These are phyloP conservation scores for Fusarium irregulare DNA, from an alignment of 2,329 filamentous ascomycete species.

Conservation along the genomic window DNA sequence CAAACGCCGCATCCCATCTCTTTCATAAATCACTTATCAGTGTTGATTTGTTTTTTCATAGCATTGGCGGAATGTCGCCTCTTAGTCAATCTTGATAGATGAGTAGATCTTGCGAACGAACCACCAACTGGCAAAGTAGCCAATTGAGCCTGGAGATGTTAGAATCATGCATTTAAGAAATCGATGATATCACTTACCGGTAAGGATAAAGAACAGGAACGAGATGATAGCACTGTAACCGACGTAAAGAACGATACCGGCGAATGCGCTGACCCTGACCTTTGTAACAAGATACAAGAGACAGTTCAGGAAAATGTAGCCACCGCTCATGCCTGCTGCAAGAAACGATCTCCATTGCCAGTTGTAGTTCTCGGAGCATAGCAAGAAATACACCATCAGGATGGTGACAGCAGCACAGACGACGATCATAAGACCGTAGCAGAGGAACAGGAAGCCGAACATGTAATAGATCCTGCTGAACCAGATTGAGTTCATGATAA, in stretches of 20 bases:
- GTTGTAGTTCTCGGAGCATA: slow-evolving; percentile 97
- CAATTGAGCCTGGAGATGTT: slow-evolving; percentile 79
- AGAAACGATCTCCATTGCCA: slow-evolving; percentile 99
- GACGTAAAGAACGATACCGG: slow-evolving; percentile 89
- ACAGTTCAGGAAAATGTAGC: slow-evolving; percentile 92
- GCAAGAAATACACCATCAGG: slow-evolving; percentile 93
- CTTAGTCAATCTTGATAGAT: slow-evolving; percentile 97
- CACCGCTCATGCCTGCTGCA: slow-evolving; percentile 88
- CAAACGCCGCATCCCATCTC: slow-evolving; percentile 39
- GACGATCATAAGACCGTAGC: slow-evolving; percentile 96
- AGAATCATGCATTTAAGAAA: slow-evolving; percentile 11
- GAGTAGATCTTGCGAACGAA: slow-evolving; percentile 95
- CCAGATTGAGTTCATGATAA: slow-evolving; percentile 99
- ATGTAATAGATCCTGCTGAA: slow-evolving; percentile 99
- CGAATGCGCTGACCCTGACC: slow-evolving; percentile 84
- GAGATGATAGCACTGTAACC: slow-evolving; percentile 92
- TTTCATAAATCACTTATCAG: slow-evolving; percentile 38
- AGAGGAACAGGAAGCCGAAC: slow-evolving; percentile 99
- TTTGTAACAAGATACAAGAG: slow-evolving; percentile 92
- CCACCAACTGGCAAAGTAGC: slow-evolving; percentile 93
- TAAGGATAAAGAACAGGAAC: slow-evolving; percentile 92
- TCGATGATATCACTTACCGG: slow-evolving; percentile 71
- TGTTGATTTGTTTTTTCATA: slow-evolving; percentile 12
- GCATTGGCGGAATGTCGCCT: not conserved
- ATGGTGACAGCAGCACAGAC: slow-evolving; percentile 93